Evolutionary conservation across 1,139 yeast species (phyloP), one percentile per base, ranked within the genome.

Genomic region (Wickerhamomyces sp.): DNA sequence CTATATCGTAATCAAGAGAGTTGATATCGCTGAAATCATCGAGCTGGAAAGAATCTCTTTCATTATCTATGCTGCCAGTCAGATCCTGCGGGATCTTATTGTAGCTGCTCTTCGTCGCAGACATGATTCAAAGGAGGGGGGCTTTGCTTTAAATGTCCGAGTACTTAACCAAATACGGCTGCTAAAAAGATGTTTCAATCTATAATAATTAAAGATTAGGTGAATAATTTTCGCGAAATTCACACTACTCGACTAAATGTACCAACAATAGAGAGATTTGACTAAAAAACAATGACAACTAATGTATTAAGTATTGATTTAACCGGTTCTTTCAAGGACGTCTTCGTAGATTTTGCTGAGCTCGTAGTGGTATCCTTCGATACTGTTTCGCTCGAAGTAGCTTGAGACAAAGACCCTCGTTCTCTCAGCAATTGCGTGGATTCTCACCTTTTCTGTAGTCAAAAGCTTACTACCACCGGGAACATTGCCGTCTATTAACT

Each of bases 371-470:
- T 41, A 46, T 5, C 51, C 54, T 8, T 39, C 39, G 13, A 53
- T 33, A 2, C 34, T 15, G 6, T 35, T 26, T 18, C 41, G 41
- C 27, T 47, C 53, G 25, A 51, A 47, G 4, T 30, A 18, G 2
- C 37, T 43, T 3, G 43, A 33, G 0, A 49, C 34, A 3, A 32
- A 32, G 2, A 45, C 28, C 18, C 55, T 40, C 8, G 49, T 24
- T 29, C 55, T 34, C 33, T 51, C 51, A 1, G 56, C 57, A 12
- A 53, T 46, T 3, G 47, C 52, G 30, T 39, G 40, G 2, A 52
- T 36, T 31, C 57, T 40, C 2, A 53, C 51, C 1, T 27, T 36
- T 20, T 51, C 54, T 1, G 57, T 53, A 0, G 28, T 31, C 9
- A 37, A 41, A 20, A 50, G 36, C 8, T 39, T 35, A 15, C 30